Evolutionary conservation across 2,329 filamentous ascomycete genomes (phyloP).

Genomic region (Trichophyton mentagrophytes): DNA sequence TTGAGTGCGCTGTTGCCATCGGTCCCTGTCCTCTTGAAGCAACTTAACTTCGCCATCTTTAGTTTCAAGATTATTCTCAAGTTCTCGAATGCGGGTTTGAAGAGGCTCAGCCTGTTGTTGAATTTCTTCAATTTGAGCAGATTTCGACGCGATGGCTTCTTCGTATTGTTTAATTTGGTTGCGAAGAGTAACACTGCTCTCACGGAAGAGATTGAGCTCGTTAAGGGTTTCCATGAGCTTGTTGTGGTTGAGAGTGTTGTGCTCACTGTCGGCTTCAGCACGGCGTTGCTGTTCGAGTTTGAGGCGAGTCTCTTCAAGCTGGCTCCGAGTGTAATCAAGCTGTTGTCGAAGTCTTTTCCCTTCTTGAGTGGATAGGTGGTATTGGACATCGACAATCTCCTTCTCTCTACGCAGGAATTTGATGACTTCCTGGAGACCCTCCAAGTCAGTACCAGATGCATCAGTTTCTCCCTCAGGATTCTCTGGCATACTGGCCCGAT

Average conservation of each 20-base stretch:
- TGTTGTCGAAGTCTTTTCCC: slow-evolving; percentile 80
- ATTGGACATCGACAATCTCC: slow-evolving; percentile 94
- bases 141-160: slow-evolving; percentile 61
- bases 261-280: slow-evolving; percentile 58
- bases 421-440: slow-evolving; percentile 79
- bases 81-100: slow-evolving; percentile 63
- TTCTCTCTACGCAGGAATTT: slow-evolving; percentile 87
- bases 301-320: slow-evolving; percentile 77
- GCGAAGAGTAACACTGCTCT: slow-evolving; percentile 83
- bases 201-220: slow-evolving; percentile 88
- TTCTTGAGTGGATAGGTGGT: slow-evolving; percentile 79
- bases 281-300: slow-evolving; percentile 85
- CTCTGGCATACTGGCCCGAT: slow-evolving; percentile 48
- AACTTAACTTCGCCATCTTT: slow-evolving; percentile 81
- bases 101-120: slow-evolving; percentile 66
- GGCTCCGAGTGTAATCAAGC: slow-evolving; percentile 69
- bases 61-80: slow-evolving; percentile 68
- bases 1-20: slow-evolving; percentile 91
- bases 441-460: slow-evolving; percentile 45
- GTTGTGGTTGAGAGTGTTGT: slow-evolving; percentile 65
- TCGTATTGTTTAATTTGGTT: slow-evolving; percentile 74
- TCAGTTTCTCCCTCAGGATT: slow-evolving; percentile 33
- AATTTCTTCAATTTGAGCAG: slow-evolving; percentile 60
- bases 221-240: slow-evolving; percentile 91
- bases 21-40: slow-evolving; percentile 79